These are phyloP conservation scores for Penicillium nucicola DNA, from an alignment of 495 filamentous ascomycete genomes.

Conservation along the genomic window DNA sequence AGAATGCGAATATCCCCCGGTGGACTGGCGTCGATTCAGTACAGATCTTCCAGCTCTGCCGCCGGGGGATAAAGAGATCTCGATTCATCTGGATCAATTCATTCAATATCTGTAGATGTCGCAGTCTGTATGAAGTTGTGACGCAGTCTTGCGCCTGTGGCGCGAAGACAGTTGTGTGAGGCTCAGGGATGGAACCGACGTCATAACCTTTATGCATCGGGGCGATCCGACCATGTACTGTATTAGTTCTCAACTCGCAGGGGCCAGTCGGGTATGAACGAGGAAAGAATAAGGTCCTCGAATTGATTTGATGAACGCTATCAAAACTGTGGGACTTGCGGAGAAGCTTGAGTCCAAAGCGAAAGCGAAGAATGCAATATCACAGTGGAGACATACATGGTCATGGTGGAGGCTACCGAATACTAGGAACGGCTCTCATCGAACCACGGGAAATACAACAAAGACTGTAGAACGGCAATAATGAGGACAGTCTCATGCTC, in stretches of 20 bases:
- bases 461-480: background rate
- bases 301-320: background rate
- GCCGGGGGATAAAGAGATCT: background rate
- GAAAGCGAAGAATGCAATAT: background rate
- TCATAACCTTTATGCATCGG: constrained; percentile 14
- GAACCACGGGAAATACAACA: background rate
- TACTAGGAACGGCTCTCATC: background rate
- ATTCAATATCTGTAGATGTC: background rate
- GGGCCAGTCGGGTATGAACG: background rate
- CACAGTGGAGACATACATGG: background rate
- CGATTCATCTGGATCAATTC: background rate
- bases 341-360: background rate
- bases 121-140: background rate
- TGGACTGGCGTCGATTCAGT: background rate
- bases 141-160: background rate
- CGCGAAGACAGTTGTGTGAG: constrained; percentile 4
- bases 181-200: constrained; percentile 18
- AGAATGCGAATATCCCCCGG: constrained; percentile 8
- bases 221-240: constrained; percentile 17
- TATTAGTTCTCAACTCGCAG: background rate
- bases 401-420: background rate
- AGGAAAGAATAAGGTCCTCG: background rate
- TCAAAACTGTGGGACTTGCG: background rate
- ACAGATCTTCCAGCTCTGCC: background rate
- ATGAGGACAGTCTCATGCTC: too few species aligned